Base-by-base conservation (phyloP, 768 basidiomycete genomes). In the Megacollybia marginata region DNA sequence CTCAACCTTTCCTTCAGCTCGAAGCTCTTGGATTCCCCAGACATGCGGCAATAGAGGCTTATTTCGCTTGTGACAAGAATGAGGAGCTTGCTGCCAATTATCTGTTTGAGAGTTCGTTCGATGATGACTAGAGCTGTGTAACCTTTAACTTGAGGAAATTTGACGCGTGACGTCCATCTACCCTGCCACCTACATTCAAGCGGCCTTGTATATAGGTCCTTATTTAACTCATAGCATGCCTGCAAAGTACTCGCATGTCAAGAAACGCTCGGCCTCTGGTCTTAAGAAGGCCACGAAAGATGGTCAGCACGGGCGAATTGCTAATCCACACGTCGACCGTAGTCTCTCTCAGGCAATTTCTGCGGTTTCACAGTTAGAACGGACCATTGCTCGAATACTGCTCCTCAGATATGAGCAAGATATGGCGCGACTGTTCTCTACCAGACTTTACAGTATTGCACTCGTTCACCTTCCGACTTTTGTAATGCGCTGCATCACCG, bases 21-120 rank as follows among this genome's bases (percentile, higher is more conserved):
- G 80, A 90, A 67, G 84, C 71, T 1, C 80, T 98, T 43, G 95
- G 96, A 1, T 98, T 99, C 65, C 65, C 88, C 15, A 78, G 91
- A 36, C 75, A 92, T 42, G 71, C 72, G 0, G 95, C 76, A n/a
- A 69, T 94, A 33, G 81, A 97, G 65, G 96, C 96, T 1, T 99
- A 89, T 67, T 80, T 95, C 62, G 88, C 85, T 2, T 97, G 94
- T 65, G 96, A 92, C 65, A 92, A 90, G 77, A 92, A 98, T 61
- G 96, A 98, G 68, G 92, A 97, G 62, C 69, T 94, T 16, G 93
- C 96, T 9, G 96, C 95, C 12, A 96, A 96, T 61, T 95, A 85
- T 59, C 66, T 97, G 58, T 94, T 97, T 55, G 93, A 95, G 57
- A 59, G 68, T 49, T 71, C 72, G 28, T 84, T 82, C 58, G 82